Percentiles rank a stretch among this genome's conserved stretches.
Conservation (phyloP, 257 asterid species). For the Solanum sparsipilum region DNA sequence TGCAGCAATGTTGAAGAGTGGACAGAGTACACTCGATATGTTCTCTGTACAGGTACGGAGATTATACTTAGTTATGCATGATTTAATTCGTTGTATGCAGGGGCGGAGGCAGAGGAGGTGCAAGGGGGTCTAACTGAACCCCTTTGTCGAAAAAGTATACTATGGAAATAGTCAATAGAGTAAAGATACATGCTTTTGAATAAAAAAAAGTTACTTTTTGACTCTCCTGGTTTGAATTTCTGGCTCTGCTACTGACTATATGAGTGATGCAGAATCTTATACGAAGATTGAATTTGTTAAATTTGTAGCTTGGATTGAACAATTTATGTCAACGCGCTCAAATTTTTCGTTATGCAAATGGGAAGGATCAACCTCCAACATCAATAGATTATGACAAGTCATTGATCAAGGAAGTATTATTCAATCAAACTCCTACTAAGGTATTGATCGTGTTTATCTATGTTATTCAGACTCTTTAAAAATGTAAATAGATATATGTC, state of each 20-base stretch:
- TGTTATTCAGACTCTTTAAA: not conserved
- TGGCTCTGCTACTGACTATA: not conserved
- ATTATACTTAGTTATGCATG: not conserved
- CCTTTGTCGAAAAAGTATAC: not conserved
- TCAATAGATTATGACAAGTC: conserved; percentile 42
- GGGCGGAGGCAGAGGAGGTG: not conserved
- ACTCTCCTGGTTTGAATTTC: not conserved
- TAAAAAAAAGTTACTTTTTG: not conserved
- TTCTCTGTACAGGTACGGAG: conserved; percentile 37
- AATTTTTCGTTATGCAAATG: conserved; percentile 40
- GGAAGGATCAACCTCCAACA: conserved; percentile 39
- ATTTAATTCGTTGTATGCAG: not conserved
- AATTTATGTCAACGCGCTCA: conserved; percentile 34
- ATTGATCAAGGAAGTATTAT: conserved; percentile 34
- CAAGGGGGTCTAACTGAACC: not conserved
- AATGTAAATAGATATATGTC: not conserved
- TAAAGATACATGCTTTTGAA: not conserved
- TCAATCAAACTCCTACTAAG: conserved; percentile 47
- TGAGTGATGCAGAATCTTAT: not conserved
- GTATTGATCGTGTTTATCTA: conserved; percentile 6
- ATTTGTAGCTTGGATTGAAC: conserved; percentile 25
- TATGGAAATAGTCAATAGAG: not conserved
- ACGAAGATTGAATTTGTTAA: not conserved
- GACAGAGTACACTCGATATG: conserved; percentile 36
- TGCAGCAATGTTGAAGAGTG: conserved; percentile 41